A percentile compares a stretch with the other conserved stretches of the same genome.
These are phyloP conservation scores for Euphorbia schlechtendalii DNA, from an alignment of 441 rosid species.

Conservation along the genomic window DNA sequence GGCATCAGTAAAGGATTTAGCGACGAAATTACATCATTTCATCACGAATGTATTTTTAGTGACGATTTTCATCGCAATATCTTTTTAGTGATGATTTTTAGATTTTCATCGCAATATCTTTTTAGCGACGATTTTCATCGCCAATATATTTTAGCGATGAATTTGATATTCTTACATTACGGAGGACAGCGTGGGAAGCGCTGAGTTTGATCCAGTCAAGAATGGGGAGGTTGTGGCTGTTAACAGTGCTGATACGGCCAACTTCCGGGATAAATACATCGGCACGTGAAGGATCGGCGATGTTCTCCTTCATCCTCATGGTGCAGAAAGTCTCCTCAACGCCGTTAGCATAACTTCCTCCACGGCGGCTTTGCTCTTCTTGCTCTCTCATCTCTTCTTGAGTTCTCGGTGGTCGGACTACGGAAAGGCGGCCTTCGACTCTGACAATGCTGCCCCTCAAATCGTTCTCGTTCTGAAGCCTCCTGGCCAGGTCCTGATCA, in stretches of 20 bases:
- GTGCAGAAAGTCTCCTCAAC: constrained; percentile 73
- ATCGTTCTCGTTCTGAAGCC: constrained; percentile 42
- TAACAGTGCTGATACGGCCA: constrained; percentile 49
- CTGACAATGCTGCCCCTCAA: constrained; percentile 51
- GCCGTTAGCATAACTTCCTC: constrained; percentile 35
- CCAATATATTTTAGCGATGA: too few species aligned
- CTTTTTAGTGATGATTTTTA: too few species aligned
- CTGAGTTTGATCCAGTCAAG: constrained; percentile 46
- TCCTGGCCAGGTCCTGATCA: constrained; percentile 31
- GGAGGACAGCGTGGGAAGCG: constrained; percentile 45
- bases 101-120: too few species aligned
- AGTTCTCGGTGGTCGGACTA: constrained; percentile 39
- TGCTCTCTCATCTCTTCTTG: constrained; percentile 28
- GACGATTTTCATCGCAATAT: too few species aligned
- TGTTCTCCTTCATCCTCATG: constrained; percentile 52
- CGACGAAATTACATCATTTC: too few species aligned
- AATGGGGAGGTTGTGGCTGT: constrained; percentile 59
- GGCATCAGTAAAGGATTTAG: too few species aligned
- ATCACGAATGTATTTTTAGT: too few species aligned
- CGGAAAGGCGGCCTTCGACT: constrained; percentile 42
- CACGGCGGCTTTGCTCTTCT: constrained; percentile 1
- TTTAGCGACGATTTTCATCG: too few species aligned
- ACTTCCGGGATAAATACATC: constrained; percentile 50
- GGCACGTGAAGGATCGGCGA: constrained; percentile 51
- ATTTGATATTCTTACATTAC: constrained; percentile 24